Conservation (phyloP, 306 rosid genomes). For the Dryas octopetala region DNA sequence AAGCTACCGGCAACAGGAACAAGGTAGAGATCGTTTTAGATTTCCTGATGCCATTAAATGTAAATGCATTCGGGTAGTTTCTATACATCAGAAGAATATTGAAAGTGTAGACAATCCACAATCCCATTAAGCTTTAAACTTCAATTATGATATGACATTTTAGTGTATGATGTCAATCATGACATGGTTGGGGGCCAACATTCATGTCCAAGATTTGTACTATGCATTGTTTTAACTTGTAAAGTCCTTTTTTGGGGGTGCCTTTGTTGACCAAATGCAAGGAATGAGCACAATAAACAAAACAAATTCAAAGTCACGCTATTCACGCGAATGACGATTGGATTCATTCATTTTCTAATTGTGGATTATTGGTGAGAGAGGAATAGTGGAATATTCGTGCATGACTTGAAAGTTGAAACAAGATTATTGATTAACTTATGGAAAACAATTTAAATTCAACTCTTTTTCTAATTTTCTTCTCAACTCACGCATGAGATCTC, state of each 20-base stretch:
- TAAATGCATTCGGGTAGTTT: constrained; percentile 46
- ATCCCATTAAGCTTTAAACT: constrained; percentile 5
- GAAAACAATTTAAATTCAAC: no score
- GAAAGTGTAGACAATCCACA: constrained; percentile 6
- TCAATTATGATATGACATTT: constrained; percentile 5
- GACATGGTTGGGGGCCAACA: neutral
- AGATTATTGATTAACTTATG: no score
- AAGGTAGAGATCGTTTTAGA: constrained; percentile 23
- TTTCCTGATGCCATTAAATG: constrained; percentile 35
- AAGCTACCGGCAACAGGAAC: constrained; percentile 30
- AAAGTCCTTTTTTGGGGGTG: neutral
- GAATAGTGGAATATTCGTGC: no score
- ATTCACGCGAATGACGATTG: no score
- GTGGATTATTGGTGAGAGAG: neutral
- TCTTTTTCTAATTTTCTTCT: no score
- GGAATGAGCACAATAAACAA: neutral
- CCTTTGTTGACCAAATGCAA: neutral
- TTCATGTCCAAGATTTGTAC: neutral
- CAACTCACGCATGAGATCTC: no score
- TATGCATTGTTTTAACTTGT: neutral
- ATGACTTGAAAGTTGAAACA: no score
- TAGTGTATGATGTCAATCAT: neutral
- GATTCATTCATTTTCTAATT: neutral
- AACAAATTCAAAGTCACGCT: neutral
- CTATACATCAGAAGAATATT: constrained; percentile 27